A percentile compares a stretch with the other conserved stretches of the same genome.
These are phyloP conservation scores for Pezicula radicicola DNA, from an alignment of 2,329 filamentous ascomycete genomes.

Conservation along the genomic window DNA sequence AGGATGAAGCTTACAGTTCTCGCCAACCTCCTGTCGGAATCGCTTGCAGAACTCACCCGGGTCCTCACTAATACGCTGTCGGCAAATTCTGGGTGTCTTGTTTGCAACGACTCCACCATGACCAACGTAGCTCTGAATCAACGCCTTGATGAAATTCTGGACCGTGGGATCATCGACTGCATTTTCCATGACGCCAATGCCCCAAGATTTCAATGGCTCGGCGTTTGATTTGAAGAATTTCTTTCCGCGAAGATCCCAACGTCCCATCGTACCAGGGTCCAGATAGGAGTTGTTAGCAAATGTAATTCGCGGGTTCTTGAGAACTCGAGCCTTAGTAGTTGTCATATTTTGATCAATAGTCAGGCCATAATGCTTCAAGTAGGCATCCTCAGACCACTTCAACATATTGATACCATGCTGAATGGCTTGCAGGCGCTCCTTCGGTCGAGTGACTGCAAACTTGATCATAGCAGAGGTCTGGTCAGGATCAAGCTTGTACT, in stretches of 20 bases:
- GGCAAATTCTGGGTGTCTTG: constrained; percentile 38
- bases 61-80: constrained; percentile 4
- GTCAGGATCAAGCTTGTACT: constrained; percentile 55
- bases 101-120: constrained; percentile 58
- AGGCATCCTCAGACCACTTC: constrained; percentile 65
- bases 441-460: constrained; percentile 79
- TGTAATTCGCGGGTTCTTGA: constrained; percentile 68
- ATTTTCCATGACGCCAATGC: constrained; percentile 63
- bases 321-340: constrained; percentile 64
- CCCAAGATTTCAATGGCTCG: constrained; percentile 68
- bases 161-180: constrained; percentile 45
- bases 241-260: constrained; percentile 85
- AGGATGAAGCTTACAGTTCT: constrained; percentile 36
- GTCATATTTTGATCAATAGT: constrained; percentile 63
- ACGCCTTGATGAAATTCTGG: constrained; percentile 54
- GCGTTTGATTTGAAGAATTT: constrained; percentile 69
- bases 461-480: constrained; percentile 85
- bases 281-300: constrained; percentile 42
- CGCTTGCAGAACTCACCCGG: constrained; percentile 9
- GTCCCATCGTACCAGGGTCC: constrained; percentile 65
- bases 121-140: constrained; percentile 55
- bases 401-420: constrained; percentile 63
- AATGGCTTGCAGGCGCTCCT: constrained; percentile 66
- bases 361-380: constrained; percentile 72
- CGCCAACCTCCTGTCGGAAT: constrained; percentile 15